phyloP scores from a whole-genome alignment of 805 yeast genomes.

The Ogataea naganishii region DNA sequence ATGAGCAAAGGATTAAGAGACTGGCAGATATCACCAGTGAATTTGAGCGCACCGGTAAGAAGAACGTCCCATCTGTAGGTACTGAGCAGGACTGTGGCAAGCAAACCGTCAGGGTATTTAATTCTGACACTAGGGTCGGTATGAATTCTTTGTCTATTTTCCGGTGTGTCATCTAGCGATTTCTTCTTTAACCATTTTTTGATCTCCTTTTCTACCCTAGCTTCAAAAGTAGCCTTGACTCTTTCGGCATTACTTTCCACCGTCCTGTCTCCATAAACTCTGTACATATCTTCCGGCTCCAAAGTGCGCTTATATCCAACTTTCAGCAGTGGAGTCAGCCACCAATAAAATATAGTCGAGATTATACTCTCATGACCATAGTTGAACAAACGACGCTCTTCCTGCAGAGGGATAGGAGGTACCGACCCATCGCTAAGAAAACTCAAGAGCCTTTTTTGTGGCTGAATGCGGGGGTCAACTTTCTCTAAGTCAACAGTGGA shows the following conservation, averaged over 20 bases:
- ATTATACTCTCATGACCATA: constrained; percentile 28
- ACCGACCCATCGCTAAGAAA: constrained; percentile 24
- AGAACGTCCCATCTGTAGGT: constrained; percentile 41
- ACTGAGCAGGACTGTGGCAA: constrained; percentile 36
- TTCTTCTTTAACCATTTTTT: constrained; percentile 22
- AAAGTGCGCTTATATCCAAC: constrained; percentile 68
- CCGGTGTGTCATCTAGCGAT: constrained; percentile 21
- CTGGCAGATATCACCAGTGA: constrained; percentile 35
- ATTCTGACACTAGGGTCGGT: constrained; percentile 27
- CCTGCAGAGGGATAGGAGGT: constrained; percentile 45
- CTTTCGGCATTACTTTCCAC: constrained; percentile 29
- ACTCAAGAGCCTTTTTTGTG: constrained; percentile 27
- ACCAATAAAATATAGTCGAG: constrained; percentile 44
- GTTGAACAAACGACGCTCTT: constrained; percentile 42
- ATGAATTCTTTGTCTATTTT: constrained; percentile 25
- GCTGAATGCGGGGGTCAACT: constrained; percentile 14
- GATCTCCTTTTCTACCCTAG: constrained; percentile 22
- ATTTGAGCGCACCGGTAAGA: constrained; percentile 31
- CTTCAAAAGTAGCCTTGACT: constrained; percentile 27
- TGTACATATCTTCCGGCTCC: constrained; percentile 54
- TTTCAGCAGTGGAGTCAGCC: constrained; percentile 57
- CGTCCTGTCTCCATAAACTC: constrained; percentile 31
- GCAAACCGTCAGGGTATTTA: constrained; percentile 33
- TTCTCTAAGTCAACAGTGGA: constrained; percentile 2
- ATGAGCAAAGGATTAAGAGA: constrained; percentile 63